phyloP scores from a whole-genome alignment of 106 monocot species.

The Triglochin maritima region DNA sequence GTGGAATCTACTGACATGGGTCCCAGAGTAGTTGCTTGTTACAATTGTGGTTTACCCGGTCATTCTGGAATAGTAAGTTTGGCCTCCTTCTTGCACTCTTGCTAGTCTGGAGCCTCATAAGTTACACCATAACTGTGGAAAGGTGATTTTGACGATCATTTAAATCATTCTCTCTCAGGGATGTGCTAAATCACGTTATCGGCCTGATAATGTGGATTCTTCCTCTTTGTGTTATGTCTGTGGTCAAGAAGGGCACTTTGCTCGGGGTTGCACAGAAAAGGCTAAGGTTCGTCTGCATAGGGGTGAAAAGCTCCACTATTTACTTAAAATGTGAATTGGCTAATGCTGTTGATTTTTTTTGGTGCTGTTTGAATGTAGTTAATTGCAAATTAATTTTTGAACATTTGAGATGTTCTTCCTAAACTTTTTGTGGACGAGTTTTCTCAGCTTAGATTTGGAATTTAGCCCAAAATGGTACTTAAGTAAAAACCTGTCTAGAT shows the following conservation, averaged over 20 bases:
- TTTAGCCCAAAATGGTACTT: no score
- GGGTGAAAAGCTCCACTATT: constrained; percentile 26
- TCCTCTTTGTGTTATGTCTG: constrained; percentile 68
- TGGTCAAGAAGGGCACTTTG: constrained; percentile 96
- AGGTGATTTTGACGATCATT: constrained; percentile 1
- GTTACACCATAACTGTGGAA: not conserved
- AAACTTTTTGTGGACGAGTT: no score
- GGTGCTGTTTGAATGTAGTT: no score
- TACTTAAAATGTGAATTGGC: no score
- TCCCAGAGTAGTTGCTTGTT: constrained; percentile 54
- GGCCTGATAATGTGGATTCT: constrained; percentile 7
- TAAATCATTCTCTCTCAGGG: constrained; percentile 25
- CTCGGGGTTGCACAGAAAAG: constrained; percentile 61
- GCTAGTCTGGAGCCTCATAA: not conserved
- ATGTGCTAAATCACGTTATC: constrained; percentile 58
- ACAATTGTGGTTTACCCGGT: constrained; percentile 74
- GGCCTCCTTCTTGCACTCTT: not conserved
- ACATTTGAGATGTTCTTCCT: no score
- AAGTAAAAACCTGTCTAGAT: no score
- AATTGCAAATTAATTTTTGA: no score
- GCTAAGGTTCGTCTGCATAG: constrained; percentile 33
- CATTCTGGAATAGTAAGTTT: constrained; percentile 76
- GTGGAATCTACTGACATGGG: constrained; percentile 29
- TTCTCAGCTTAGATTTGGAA: no score
- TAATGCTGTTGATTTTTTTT: no score